Percentiles rank a stretch among this genome's conserved stretches.
Evolutionary conservation across 139 green algal genomes (phyloP).

Genomic region (Prasinococcaceae sp.): DNA sequence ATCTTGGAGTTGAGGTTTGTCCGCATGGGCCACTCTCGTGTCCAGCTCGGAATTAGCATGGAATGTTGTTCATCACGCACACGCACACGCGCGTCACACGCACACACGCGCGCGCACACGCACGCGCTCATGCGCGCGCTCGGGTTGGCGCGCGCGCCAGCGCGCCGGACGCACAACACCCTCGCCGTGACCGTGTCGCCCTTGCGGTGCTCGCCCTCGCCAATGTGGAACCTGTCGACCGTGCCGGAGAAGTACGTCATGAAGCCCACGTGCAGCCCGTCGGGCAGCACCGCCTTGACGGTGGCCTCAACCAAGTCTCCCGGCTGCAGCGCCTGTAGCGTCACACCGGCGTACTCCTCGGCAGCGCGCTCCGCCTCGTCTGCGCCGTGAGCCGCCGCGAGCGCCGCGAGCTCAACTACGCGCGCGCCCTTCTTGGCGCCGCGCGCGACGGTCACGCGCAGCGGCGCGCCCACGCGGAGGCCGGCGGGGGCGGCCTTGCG

Average conservation of each 20-base stretch:
- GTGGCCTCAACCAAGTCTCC: conserved; percentile 59
- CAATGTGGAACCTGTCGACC: conserved; percentile 71
- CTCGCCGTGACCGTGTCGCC: not conserved
- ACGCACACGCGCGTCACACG: not conserved
- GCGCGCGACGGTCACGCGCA: not conserved
- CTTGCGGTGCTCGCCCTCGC: conserved; percentile 12
- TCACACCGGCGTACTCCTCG: conserved; percentile 42
- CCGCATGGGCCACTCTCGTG: not conserved
- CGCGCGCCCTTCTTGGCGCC: conserved; percentile 8
- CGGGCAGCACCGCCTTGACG: conserved; percentile 27
- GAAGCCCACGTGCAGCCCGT: conserved; percentile 72
- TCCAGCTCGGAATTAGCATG: not conserved
- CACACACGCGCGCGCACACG: not conserved
- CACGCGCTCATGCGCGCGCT: not conserved
- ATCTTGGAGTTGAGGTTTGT: conserved; percentile 3
- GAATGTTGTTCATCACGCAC: not conserved
- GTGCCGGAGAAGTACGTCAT: conserved; percentile 77
- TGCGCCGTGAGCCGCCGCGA: conserved; percentile 17
- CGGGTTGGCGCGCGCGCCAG: not conserved
- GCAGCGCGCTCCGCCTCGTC: conserved; percentile 1
- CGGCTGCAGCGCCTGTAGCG: conserved; percentile 37
- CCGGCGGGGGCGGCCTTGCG: not conserved
- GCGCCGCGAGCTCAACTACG: conserved; percentile 25
- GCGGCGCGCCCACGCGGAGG: not conserved
- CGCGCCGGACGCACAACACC: not conserved